Evolutionary conservation across 805 yeast genomes (phyloP), one percentile per base, ranked within the genome.

Genomic region (Teunomyces atbi): DNA sequence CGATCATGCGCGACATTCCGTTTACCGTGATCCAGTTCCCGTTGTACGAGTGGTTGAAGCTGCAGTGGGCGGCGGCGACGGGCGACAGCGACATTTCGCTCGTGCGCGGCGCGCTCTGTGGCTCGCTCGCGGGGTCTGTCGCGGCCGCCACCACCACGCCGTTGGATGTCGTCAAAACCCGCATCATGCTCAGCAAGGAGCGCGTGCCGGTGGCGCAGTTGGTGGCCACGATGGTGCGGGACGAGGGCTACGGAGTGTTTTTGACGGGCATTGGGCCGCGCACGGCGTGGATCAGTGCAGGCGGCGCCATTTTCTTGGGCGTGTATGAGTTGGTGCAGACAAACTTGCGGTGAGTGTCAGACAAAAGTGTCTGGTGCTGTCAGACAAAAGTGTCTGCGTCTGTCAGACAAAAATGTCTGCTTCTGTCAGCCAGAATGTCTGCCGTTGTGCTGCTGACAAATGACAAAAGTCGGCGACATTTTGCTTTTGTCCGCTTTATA

Each of bases 21-120:
- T 94, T 94, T 69, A 94, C 99, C 0, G 77, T 91, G 62, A 89
- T 94, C 46, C 99, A 94, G 62, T 94, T 91, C 69, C 99, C 99
- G 4, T 66, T 94, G 32, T 94, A 94, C 62, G 99, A 94, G 62
- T 79, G 73, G 61, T 63, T 94, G 57, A 94, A 94, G 70, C 67
- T 67, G 51, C 61, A 64, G 40, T 78, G 88, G 82, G 74, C 83
- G 1, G 64, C 65, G 2, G 58, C 66, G 0, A 42, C 48, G 15
- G 44, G 32, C 16, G 49, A 43, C 12, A 73, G 71, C 1, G 65
- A 67, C 20, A 73, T 79, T 5, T 72, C 84, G 8, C 84, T 92
- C 3, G 65, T 81, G 54, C 86, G 84, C 60, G 96, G 97, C 11
- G 91, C 97, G 0, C 48, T 85, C 1, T 86, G 94, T 65, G 95